Evolutionary conservation across 2,329 filamentous ascomycete genomes (phyloP).

Genomic region (Capronia americana): DNA sequence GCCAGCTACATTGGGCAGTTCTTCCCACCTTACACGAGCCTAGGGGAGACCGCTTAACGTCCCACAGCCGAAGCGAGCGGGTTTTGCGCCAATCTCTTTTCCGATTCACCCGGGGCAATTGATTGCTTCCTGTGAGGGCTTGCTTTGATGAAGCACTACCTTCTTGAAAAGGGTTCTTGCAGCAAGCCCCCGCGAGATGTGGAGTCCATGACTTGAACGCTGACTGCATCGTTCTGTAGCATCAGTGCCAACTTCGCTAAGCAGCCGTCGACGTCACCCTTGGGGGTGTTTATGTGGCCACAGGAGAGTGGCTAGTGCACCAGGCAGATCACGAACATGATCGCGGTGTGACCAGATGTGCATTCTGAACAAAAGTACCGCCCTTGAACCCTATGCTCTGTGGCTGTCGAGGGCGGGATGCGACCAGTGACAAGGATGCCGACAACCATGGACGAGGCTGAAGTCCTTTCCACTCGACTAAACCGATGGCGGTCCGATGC

Average conservation of each 20-base stretch:
- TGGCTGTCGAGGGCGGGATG: too few relatives aligned
- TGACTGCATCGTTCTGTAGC: constrained; percentile 19
- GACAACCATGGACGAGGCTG: not conserved
- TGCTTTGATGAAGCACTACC: not conserved
- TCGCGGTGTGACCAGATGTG: not conserved
- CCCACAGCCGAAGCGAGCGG: constrained; percentile 5
- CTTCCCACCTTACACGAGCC: not conserved
- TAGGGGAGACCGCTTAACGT: not conserved
- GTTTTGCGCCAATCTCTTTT: not conserved
- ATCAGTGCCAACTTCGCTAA: constrained; percentile 3
- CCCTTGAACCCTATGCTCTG: not conserved
- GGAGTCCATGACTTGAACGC: not conserved
- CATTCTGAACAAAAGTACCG: not conserved
- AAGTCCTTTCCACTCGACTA: not conserved
- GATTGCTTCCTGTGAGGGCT: not conserved
- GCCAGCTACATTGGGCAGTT: constrained; percentile 13
- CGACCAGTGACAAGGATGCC: not conserved
- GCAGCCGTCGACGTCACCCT: constrained; percentile 8
- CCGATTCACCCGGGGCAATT: not conserved
- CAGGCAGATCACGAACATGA: not conserved
- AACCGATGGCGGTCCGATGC: not conserved
- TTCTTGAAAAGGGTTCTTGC: not conserved
- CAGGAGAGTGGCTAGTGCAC: not conserved
- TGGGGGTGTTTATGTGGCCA: not conserved
- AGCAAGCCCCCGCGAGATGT: not conserved